phyloP scores from a whole-genome alignment of 2,329 filamentous ascomycete species.

The Lachnellula suecica region DNA sequence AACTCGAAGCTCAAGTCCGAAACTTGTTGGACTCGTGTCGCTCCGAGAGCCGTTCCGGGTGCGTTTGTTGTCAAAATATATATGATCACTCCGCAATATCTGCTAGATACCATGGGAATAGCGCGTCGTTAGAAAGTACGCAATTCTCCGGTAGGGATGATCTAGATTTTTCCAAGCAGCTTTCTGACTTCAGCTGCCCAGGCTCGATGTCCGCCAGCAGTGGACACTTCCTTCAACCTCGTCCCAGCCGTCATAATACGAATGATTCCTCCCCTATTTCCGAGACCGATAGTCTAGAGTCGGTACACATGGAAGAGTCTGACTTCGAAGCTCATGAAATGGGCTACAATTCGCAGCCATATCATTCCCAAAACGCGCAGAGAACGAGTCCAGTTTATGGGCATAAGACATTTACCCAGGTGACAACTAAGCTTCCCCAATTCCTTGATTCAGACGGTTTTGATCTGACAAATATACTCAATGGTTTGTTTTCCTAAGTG shows the following conservation, averaged over 20 bases:
- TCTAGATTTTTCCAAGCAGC: too few relatives aligned
- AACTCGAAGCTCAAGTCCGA: constrained; percentile 10
- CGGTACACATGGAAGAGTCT: not conserved
- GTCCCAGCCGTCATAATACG: too few relatives aligned
- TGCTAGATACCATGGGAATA: not conserved
- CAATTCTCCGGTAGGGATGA: not conserved
- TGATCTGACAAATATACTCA: too few relatives aligned
- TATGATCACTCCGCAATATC: not conserved
- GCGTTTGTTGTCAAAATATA: not conserved
- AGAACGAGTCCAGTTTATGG: too few relatives aligned
- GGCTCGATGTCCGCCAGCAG: too few relatives aligned
- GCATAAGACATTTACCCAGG: too few relatives aligned
- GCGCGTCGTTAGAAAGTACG: not conserved
- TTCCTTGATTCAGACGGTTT: too few relatives aligned
- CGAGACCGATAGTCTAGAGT: not conserved
- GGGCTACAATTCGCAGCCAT: not conserved
- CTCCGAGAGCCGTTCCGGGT: not conserved
- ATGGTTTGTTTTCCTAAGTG: too few relatives aligned
- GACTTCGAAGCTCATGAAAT: not conserved
- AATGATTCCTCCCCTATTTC: not conserved
- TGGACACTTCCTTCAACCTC: too few relatives aligned
- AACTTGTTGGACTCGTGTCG: constrained; percentile 3
- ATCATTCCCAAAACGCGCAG: not conserved
- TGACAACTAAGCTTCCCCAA: too few relatives aligned
- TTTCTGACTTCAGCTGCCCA: too few relatives aligned